phyloP scores from a whole-genome alignment of 2,329 filamentous ascomycete species.

The Dactylonectria macrodidyma region DNA sequence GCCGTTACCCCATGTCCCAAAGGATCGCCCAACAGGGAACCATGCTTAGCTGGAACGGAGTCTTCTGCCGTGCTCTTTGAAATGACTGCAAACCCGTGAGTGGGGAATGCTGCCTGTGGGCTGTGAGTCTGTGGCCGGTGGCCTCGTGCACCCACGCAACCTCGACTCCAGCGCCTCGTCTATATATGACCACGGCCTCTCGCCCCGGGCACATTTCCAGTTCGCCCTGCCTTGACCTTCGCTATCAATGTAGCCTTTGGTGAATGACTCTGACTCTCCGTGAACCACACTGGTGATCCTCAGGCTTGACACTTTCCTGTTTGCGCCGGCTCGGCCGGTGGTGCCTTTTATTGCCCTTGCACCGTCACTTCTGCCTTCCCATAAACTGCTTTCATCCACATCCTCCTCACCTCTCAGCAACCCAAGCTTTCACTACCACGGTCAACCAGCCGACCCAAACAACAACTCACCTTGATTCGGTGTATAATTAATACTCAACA shows the following conservation, averaged over 20 bases:
- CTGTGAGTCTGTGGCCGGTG: not conserved
- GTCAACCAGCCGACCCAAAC: slow-evolving; percentile 8
- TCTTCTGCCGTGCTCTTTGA: slow-evolving; percentile 31
- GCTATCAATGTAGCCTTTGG: slow-evolving; percentile 38
- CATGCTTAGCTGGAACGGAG: slow-evolving; percentile 41
- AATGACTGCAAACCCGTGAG: slow-evolving; percentile 9
- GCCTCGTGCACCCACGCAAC: slow-evolving; percentile 27
- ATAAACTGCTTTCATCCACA: slow-evolving; percentile 18
- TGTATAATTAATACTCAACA: slow-evolving; percentile 1
- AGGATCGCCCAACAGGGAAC: slow-evolving; percentile 3
- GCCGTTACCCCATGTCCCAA: slow-evolving; percentile 11
- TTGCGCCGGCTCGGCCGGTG: slow-evolving; percentile 42
- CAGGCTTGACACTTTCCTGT: slow-evolving; percentile 37
- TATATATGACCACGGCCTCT: slow-evolving; percentile 41
- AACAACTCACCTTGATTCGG: slow-evolving; percentile 6
- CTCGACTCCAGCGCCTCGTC: slow-evolving; percentile 30
- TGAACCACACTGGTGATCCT: slow-evolving; percentile 38
- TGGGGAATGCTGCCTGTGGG: slow-evolving; percentile 33
- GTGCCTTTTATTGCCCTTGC: slow-evolving; percentile 34
- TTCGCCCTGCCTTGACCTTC: slow-evolving; percentile 34
- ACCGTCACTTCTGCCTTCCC: slow-evolving; percentile 38
- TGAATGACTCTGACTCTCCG: slow-evolving; percentile 44
- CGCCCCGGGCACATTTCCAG: slow-evolving; percentile 23
- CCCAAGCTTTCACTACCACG: slow-evolving; percentile 19
- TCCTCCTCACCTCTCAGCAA: not conserved